Conservation (phyloP, 2,329 filamentous ascomycete species). For the Blastomyces emzantsi region DNA sequence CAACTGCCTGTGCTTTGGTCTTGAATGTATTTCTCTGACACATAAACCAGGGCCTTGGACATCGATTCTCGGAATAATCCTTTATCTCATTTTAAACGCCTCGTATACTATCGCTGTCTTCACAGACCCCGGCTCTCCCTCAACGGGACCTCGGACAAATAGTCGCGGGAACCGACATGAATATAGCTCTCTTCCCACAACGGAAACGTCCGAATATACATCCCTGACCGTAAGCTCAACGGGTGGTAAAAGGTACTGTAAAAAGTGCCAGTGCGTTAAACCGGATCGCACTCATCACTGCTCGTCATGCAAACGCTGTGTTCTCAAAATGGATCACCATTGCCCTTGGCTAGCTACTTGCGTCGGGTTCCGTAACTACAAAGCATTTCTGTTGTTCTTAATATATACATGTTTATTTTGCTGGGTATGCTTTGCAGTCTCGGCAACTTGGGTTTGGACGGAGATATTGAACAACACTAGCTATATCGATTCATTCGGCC, state of each 20-base stretch:
- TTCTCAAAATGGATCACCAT: slow-evolving; percentile 99
- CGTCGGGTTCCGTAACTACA: slow-evolving; percentile 90
- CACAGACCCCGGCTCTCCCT: slow-evolving; percentile 68
- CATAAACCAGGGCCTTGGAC: slow-evolving; percentile 30
- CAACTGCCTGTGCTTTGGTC: not conserved
- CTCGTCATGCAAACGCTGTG: slow-evolving; percentile 85
- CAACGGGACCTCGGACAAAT: not conserved
- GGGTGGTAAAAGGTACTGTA: slow-evolving; percentile 82
- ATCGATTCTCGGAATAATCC: slow-evolving; percentile 55
- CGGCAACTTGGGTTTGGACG: slow-evolving; percentile 71
- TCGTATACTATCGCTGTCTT: slow-evolving; percentile 92
- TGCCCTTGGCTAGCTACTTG: slow-evolving; percentile 97
- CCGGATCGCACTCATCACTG: slow-evolving; percentile 96
- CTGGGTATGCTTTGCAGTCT: slow-evolving; percentile 68
- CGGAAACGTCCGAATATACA: slow-evolving; percentile 53
- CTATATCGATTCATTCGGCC: slow-evolving; percentile 67
- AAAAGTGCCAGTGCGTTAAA: slow-evolving; percentile 92
- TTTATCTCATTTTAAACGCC: slow-evolving; percentile 75
- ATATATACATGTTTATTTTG: slow-evolving; percentile 83
- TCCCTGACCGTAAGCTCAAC: slow-evolving; percentile 89
- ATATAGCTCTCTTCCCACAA: slow-evolving; percentile 76
- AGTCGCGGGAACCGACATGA: slow-evolving; percentile 27
- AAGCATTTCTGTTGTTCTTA: slow-evolving; percentile 86
- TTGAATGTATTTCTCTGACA: slow-evolving; percentile 9
- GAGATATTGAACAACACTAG: slow-evolving; percentile 65